These are phyloP conservation scores for Cystobasidium pallidum DNA, from an alignment of 1,284 basidiomycete genomes.

Conservation along the genomic window DNA sequence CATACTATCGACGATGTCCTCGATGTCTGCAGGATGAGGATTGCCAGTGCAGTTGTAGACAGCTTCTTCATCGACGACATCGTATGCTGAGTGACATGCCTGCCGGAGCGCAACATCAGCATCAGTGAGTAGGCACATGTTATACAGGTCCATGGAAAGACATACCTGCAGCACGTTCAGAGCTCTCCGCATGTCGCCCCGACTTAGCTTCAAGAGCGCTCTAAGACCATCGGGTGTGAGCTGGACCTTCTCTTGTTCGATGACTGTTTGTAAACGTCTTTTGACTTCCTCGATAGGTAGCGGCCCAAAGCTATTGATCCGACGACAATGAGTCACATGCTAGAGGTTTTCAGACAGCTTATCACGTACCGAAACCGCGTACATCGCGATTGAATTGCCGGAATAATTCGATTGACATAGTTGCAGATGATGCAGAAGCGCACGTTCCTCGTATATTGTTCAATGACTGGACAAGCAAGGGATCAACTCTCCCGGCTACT, in stretches of 20 bases:
- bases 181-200: conserved; percentile 96
- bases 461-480: conserved; percentile 68
- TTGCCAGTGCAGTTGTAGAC: conserved; percentile 97
- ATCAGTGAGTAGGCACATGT: no score
- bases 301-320: conserved; percentile 73
- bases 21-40: conserved; percentile 91
- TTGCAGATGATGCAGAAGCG: conserved; percentile 99
- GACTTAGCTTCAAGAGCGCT: conserved; percentile 87
- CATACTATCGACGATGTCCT: conserved; percentile 92
- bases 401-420: conserved; percentile 99
- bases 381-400: conserved; percentile 97
- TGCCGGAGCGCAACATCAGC: no score
- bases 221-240: conserved; percentile 82
- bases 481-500: neutral
- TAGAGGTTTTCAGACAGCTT: neutral
- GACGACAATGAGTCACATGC: neutral
- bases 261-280: conserved; percentile 67
- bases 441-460: conserved; percentile 98
- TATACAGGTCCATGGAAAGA: no score
- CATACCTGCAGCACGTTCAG: conserved; percentile 83
- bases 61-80: conserved; percentile 81
- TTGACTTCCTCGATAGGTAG: conserved; percentile 80
- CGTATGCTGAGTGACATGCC: conserved; percentile 96
- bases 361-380: conserved; percentile 74
- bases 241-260: conserved; percentile 86